Base-by-base conservation (phyloP, 2,329 filamentous ascomycete genomes). In the Alternaria alternata region DNA sequence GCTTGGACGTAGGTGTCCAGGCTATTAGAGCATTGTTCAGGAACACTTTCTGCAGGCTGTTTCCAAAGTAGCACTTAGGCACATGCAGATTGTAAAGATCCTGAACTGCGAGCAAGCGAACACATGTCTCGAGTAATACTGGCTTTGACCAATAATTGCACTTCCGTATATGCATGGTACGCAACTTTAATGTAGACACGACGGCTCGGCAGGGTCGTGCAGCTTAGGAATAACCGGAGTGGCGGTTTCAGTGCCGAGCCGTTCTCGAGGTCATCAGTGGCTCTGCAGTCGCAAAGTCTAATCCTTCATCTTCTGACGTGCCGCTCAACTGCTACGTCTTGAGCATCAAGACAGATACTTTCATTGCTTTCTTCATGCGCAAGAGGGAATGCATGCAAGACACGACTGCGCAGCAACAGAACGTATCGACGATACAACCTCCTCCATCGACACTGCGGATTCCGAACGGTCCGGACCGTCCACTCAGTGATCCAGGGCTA, bases 101-200 rank as follows among this genome's bases (percentile, higher is more conserved):
- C 44, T 32, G 28, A 41, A 56, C 18, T 34, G 52, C 48, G 20
- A 42, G 38, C 38, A 57, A 28, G 51, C 43, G 43, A 49, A 22
- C 38, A 39, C 38, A 44, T 9, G 51, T 58, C 49, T 47, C 30
- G 38, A 24, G 32, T 16, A 43, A 42, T 52, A 52, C 39, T 57
- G 54, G 54, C 39, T 54, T 36, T 47, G 34, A 28, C 32, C 44
- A 54, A 55, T 49, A 48, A 44, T 36, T 42, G 57, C n/a, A 38
- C 24, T 36, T 56, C 51, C 54, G 46, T 57, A 41, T 52, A 61
- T 59, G 61, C 60, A 63, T 51, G 43, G 52, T 16, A 26, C 42
- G 49, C 49, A 38, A 51, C 46, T 63, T 65, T 61, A 61, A 61
- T 63, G 47, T 63, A 54, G 43, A 46, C 16, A 41, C 41, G 34